Evolutionary conservation across 208 protist genomes (phyloP), one percentile per base, ranked within the genome.

Genomic region (Endotrypanum monterogeii): DNA sequence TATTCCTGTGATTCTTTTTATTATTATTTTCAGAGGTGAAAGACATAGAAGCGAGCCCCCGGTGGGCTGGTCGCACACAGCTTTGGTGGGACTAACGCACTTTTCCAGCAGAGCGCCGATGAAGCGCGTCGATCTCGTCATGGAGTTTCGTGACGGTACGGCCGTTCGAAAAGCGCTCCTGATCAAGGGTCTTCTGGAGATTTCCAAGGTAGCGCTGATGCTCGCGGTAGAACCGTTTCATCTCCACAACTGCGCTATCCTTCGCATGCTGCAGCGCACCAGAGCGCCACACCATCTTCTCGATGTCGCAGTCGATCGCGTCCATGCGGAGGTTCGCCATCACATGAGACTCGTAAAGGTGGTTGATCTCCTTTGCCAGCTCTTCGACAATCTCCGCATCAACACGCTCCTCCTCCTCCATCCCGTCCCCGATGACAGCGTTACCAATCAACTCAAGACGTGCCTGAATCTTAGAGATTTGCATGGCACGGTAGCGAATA

Each of bases 381-480:
- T 76, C 78, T 8, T 95, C 88, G 11, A 89, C 61, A 25, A 89
- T 74, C 58, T 92, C 85, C 28, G 84, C 83, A 78, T 95, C 89
- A 6, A 93, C 85, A 44, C 86, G 87, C 55, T 93, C 89, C 39
- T 87, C 78, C 39, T 48, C 60, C 51, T 73, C 74, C 25, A 82
- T 67, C 12, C 73, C 84, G 16, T 90, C 87, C 16, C 88, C 87
- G 12, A 82, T 76, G 61, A 95, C 80, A 48, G 88, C 87, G 55
- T 90, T 83, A 65, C 86, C 88, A 62, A 95, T 87, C 68, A 93
- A 80, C 85, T 95, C 90, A 44, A 95, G 78, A 30, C 87, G 88
- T 51, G 83, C 84, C 82, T 95, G 84, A 54, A 82, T 69, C 73
- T 88, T 91, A 3, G 86, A 78, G n/a, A 95, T 92, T 74, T 90